Conservation (phyloP, 2,329 filamentous ascomycete species). For the Fusarium papillatum region DNA sequence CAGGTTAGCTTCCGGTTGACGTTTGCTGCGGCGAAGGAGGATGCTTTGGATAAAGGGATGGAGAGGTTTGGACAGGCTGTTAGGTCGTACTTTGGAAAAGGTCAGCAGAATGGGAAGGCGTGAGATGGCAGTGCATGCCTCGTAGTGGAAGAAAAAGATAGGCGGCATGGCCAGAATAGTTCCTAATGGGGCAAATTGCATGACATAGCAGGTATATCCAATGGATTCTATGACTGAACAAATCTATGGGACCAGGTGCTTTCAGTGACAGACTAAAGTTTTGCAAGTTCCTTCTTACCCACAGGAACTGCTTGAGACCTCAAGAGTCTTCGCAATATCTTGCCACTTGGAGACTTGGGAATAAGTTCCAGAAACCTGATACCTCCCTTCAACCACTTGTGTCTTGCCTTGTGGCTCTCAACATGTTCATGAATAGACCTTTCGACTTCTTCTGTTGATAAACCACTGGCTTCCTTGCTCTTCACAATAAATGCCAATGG, state of each 20-base stretch:
- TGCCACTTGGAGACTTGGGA: conserved; percentile 81
- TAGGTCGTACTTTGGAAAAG: not conserved
- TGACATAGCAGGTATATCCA: not conserved
- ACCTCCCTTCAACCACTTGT: conserved; percentile 76
- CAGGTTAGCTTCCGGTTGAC: not conserved
- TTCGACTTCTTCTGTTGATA: conserved; percentile 63
- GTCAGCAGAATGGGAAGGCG: not conserved
- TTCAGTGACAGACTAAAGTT: conserved; percentile 7
- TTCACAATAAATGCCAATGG: conserved; percentile 74
- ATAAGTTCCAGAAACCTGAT: conserved; percentile 75
- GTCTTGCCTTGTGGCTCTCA: conserved; percentile 73
- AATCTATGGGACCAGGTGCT: not conserved
- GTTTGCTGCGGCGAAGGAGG: not conserved
- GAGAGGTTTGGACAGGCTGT: not conserved
- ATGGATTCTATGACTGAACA: not conserved
- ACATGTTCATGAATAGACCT: conserved; percentile 71
- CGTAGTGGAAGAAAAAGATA: not conserved
- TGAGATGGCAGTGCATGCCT: not conserved
- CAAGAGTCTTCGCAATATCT: conserved; percentile 62
- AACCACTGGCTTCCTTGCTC: conserved; percentile 58
- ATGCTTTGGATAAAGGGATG: not conserved
- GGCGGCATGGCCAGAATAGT: not conserved
- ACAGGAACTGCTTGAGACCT: conserved; percentile 51
- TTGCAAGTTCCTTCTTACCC: conserved; percentile 5
- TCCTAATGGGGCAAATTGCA: not conserved